These are phyloP conservation scores for Theileria parva DNA, from an alignment of 169 alveolate genomes.

Conservation along the genomic window DNA sequence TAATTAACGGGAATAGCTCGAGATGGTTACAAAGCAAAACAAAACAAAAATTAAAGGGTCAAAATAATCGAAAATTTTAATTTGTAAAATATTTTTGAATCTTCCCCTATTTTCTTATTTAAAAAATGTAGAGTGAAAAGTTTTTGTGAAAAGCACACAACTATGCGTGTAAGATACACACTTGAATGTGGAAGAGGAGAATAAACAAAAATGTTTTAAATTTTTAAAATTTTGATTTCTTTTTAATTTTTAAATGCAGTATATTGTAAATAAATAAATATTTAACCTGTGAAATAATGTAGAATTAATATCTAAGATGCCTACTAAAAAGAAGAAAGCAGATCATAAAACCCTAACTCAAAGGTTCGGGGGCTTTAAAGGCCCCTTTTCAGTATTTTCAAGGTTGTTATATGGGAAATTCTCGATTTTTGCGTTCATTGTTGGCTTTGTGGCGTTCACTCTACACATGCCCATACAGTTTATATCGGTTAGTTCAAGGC, in stretches of 20 bases:
- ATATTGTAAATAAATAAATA: neutral
- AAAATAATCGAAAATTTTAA: too few relatives aligned
- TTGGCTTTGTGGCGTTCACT: constrained; percentile 30
- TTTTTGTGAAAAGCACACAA: neutral
- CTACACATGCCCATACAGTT: constrained; percentile 51
- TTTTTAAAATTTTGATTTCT: neutral
- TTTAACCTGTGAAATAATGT: neutral
- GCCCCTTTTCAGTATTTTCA: neutral
- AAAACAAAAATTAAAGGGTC: neutral
- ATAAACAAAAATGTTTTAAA: neutral
- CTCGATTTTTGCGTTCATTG: constrained; percentile 16
- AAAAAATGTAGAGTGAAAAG: neutral
- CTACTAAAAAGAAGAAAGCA: neutral
- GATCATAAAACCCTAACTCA: neutral
- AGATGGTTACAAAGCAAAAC: neutral
- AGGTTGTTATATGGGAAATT: constrained; percentile 2
- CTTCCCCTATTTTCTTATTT: neutral
- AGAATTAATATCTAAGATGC: neutral
- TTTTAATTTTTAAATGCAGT: neutral
- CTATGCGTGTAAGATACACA: neutral
- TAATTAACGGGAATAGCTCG: neutral
- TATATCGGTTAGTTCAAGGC: constrained; percentile 25
- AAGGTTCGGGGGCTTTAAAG: neutral
- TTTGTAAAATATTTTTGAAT: neutral
- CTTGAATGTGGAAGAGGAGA: neutral